Conservation (phyloP, 352 stramenopile species). For the Phytopythium litorale region DNA sequence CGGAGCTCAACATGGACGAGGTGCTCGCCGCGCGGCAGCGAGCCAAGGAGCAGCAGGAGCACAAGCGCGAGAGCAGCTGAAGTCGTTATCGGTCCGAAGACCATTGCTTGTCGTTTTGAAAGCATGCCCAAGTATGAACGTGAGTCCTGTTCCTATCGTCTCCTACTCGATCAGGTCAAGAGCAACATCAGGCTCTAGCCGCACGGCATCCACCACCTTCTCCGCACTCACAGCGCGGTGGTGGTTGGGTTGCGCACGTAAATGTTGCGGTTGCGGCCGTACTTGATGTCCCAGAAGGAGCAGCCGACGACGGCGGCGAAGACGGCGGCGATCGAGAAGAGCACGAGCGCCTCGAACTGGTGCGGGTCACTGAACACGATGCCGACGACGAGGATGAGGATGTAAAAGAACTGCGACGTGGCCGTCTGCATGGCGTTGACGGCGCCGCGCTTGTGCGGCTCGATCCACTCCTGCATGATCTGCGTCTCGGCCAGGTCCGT, state of each 20-base stretch:
- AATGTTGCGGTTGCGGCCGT: constrained; percentile 33
- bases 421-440: constrained; percentile 71
- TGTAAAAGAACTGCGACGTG: constrained; percentile 63
- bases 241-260: constrained; percentile 16
- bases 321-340: constrained; percentile 35
- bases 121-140: not conserved
- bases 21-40: constrained; percentile 50
- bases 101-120: not conserved
- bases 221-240: not conserved
- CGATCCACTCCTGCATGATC: constrained; percentile 72
- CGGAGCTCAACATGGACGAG: constrained; percentile 84
- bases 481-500: constrained; percentile 59
- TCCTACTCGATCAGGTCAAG: not conserved
- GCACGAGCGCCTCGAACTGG: constrained; percentile 52
- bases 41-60: constrained; percentile 30
- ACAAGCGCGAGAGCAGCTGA: constrained; percentile 2
- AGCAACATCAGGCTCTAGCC: too few species aligned
- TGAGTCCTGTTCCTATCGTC: not conserved
- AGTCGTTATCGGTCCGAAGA: not conserved
- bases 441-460: constrained; percentile 31
- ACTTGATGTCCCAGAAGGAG: constrained; percentile 45
- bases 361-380: constrained; percentile 24
- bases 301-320: constrained; percentile 42
- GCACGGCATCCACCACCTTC: not conserved
- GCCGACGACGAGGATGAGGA: constrained; percentile 46